Conservation (phyloP, 371 early-diverging fungal genomes). For the Saksenaea vasiformis region DNA sequence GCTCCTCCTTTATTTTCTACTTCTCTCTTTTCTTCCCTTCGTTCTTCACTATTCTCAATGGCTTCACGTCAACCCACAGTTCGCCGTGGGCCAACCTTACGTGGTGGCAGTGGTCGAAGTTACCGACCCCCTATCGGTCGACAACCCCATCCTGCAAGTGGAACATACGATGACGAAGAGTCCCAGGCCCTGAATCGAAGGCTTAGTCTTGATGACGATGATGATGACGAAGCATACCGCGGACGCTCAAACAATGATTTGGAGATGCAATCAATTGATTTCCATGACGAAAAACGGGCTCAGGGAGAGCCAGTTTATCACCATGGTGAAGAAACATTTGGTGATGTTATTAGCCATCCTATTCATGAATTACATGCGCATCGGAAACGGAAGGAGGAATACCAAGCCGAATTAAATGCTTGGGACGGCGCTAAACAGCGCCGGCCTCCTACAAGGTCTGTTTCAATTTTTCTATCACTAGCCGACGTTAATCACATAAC, state of each 20-base stretch:
- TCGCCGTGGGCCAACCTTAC: background rate
- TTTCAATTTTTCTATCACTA: background rate
- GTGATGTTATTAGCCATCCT: conserved; percentile 44
- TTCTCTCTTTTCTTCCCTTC: background rate
- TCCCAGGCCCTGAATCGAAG: conserved; percentile 7
- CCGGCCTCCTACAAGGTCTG: background rate
- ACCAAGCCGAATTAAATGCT: conserved; percentile 14
- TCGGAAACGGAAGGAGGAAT: conserved; percentile 28
- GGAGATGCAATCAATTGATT: background rate
- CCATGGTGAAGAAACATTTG: conserved; percentile 50
- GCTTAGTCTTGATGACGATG: background rate
- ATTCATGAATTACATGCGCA: conserved; percentile 40
- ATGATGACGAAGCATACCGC: background rate
- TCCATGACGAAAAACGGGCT: conserved; percentile 6
- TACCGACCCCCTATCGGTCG: conserved; percentile 34
- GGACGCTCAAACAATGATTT: conserved; percentile 5
- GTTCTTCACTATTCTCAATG: background rate
- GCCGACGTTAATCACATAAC: background rate
- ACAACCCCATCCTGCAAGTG: conserved; percentile 6
- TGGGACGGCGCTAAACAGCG: conserved; percentile 14
- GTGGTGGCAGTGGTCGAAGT: conserved; percentile 23
- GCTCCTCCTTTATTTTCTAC: background rate
- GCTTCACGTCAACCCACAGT: conserved; percentile 2
- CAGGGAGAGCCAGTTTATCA: conserved; percentile 24
- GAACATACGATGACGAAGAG: conserved; percentile 34